phyloP scores from a whole-genome alignment of 2,329 filamentous ascomycete genomes.

The Alternaria infectoria region DNA sequence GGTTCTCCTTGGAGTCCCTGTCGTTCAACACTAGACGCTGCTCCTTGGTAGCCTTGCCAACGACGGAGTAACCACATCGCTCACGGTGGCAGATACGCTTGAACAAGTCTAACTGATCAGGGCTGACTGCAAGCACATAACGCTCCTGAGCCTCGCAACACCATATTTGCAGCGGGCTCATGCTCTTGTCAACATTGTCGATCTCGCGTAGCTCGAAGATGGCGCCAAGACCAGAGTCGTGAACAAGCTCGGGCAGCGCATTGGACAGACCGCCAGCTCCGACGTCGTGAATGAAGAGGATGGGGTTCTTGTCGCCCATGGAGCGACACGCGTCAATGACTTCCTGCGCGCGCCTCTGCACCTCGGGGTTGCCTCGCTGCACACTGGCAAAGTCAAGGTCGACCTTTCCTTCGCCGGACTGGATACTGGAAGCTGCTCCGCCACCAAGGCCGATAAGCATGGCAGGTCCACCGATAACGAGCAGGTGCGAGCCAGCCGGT shows the following conservation, averaged over 20 bases:
- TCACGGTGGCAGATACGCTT: slow-evolving; percentile 77
- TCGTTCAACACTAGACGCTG: slow-evolving; percentile 82
- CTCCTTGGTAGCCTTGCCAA: slow-evolving; percentile 77
- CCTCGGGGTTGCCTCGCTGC: slow-evolving; percentile 94
- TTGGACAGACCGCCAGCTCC: slow-evolving; percentile 88
- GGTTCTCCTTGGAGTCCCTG: slow-evolving; percentile 74
- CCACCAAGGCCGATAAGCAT: slow-evolving; percentile 98
- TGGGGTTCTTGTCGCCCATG: slow-evolving; percentile 83
- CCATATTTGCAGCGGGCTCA: slow-evolving; percentile 98
- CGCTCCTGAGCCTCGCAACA: slow-evolving; percentile 97
- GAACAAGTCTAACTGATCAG: slow-evolving; percentile 76
- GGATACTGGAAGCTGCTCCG: slow-evolving; percentile 89
- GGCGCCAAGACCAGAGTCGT: slow-evolving; percentile 89
- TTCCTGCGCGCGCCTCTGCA: slow-evolving; percentile 94
- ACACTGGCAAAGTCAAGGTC: slow-evolving; percentile 97
- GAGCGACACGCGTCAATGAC: slow-evolving; percentile 94
- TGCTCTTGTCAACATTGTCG: slow-evolving; percentile 85
- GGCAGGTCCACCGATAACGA: slow-evolving; percentile 92
- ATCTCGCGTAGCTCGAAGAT: slow-evolving; percentile 94
- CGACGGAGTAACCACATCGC: slow-evolving; percentile 89
- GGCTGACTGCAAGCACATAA: slow-evolving; percentile 89
- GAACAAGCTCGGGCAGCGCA: slow-evolving; percentile 86
- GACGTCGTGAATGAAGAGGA: slow-evolving; percentile 97
- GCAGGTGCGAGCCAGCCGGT: slow-evolving; percentile 83
- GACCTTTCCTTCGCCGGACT: slow-evolving; percentile 85